Evolutionary conservation across 73 alveolate species (phyloP).

Genomic region (Paramecium biaurelia): DNA sequence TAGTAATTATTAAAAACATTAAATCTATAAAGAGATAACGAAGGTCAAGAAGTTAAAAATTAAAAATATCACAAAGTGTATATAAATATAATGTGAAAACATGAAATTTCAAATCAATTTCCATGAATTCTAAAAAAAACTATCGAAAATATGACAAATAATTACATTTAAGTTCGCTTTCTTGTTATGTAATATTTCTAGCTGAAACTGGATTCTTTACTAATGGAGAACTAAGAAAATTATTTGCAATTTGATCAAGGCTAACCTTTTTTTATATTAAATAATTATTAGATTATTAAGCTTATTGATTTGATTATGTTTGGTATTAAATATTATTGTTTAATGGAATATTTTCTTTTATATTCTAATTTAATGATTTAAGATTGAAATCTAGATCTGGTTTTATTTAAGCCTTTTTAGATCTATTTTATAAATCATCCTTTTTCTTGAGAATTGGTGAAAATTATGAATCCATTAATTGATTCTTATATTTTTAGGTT

Average conservation of each 20-base stretch:
- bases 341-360: neutral
- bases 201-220: neutral
- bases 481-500: neutral
- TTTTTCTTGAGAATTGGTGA: neutral
- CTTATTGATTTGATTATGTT: neutral
- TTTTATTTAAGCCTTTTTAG: neutral
- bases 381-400: neutral
- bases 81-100: neutral
- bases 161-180: neutral
- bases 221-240: neutral
- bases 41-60: neutral
- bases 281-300: neutral
- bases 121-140: neutral
- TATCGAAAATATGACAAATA: neutral
- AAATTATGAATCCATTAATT: neutral
- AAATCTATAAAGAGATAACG: too few species aligned
- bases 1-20: too few species aligned
- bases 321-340: neutral
- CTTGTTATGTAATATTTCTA: neutral
- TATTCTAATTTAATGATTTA: neutral
- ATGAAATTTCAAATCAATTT: neutral
- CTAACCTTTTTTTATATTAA: neutral
- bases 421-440: neutral
- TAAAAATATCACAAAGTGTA: neutral
- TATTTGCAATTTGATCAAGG: neutral